Base-by-base conservation (phyloP, 345 rosid species). In the Boechera retrofracta region DNA sequence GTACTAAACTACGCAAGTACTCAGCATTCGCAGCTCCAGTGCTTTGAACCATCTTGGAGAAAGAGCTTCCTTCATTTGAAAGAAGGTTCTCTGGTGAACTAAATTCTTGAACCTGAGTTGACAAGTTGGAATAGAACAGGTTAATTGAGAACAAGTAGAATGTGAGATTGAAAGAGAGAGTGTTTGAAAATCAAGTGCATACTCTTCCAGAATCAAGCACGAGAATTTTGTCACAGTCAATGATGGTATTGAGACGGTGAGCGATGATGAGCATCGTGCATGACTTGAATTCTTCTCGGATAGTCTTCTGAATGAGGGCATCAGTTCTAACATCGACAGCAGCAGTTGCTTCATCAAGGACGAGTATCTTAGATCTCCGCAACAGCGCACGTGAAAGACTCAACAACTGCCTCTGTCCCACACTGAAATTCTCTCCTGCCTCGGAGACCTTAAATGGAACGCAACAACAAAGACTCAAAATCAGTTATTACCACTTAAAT, bases 11-110 rank as follows among this genome's bases (percentile, higher is more conserved):
- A 47, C 97, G 93, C 70, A 95, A 86, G 81, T 95, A 95, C 77
- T 91, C 93, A 72, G 98, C 98, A 84, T 95, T 95, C 35, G 99
- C 94, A 71, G 94, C 86, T 56, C 99, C 99, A 0, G 98, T 95
- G 78, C 98, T 95, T 73, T 87, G 96, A 61, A 91, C 99, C 99
- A 95, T 95, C 80, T 87, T 92, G 5, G 96, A 91, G 91, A 95
- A 95, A 31, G 98, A 87, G 61, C 94, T 86, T 78, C 66, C 75
- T 79, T 87, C 96, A 65, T 87, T 91, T 51, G 85, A 87, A 73
- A 95, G 77, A 73, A 95, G 85, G 64, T 77, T 83, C 80, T 95
- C 98, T 1, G 98, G 98, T 11, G 88, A 74, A 72, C 91, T 87
- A 68, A 87, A 91, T 73, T 95, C 99, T 73, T 89, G 86, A 82